Base-by-base conservation (phyloP, 768 basidiomycete species). In the Termitomyces bulborhizus region DNA sequence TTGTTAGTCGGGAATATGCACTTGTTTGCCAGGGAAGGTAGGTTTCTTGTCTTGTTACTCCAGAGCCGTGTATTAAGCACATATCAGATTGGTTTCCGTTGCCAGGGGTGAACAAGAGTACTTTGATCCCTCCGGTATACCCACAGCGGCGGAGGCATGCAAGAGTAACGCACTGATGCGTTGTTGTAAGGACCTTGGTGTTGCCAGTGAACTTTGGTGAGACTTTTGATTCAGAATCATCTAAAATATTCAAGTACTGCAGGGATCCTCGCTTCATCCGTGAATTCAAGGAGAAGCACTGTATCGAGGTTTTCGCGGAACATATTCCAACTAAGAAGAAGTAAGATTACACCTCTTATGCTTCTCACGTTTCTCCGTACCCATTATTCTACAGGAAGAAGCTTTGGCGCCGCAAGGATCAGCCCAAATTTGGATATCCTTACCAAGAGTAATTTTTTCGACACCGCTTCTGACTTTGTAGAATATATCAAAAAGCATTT, bases 131-230 rank as follows among this genome's bases (percentile, higher is more conserved):
- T 79, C 81, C 0, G 93, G 93, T 13, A 84, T 98, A 48, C 83
- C 96, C 1, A 98, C 96, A 0, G 96, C 96, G 0, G 90, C 89
- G 0, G 96, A 98, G 68, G 93, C 87, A 0, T 92, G 89, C 74
- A 98, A 98, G 71, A 93, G 90, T 66, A 98, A 98, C 60, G 96
- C 96, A 0, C 75, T 98, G 31, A 97, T 98, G 95, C 78, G 96
- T 32, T 98, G 96, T 69, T 94, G 92, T 74, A 98, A 98, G 66
- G 96, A 98, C 66, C 73, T 98, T 40, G 96, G 96, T 11, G 79
- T 98, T 61, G 96, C 96, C 0, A 94, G 93, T 68, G 96, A 98
- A 71, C 83, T 98, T 24, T 98, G 96, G 94, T 93, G 61, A 57
- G 79, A 64, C 24, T n/a, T 6, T 21, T 13, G 16, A 24, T 44